A percentile compares a stretch with the other conserved stretches of the same genome.
Conservation (phyloP, 768 basidiomycete genomes). For the Boletus reticuloceps region DNA sequence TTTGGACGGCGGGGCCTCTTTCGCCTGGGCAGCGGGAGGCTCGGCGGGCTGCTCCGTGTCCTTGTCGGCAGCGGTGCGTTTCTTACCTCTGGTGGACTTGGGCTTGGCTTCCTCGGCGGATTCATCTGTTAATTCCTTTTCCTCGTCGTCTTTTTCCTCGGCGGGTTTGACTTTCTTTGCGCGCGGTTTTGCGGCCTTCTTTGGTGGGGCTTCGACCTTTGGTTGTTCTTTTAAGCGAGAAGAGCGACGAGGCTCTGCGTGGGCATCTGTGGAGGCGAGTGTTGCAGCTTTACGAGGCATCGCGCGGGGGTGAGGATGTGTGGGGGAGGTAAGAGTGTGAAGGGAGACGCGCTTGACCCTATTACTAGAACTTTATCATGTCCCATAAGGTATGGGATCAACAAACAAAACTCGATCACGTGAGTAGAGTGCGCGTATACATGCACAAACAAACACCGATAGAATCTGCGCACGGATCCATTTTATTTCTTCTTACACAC, state of each 20-base stretch:
- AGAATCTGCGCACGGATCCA: conserved; percentile 18
- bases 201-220: conserved; percentile 46
- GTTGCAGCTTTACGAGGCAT: conserved; percentile 76
- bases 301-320: conserved; percentile 5
- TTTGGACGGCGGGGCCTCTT: conserved; percentile 57
- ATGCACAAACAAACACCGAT: conserved; percentile 23
- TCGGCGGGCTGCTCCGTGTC: conserved; percentile 36
- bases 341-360: conserved; percentile 34
- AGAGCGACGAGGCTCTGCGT: conserved; percentile 67
- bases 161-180: conserved; percentile 41
- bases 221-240: conserved; percentile 72
- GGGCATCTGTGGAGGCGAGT: conserved; percentile 35
- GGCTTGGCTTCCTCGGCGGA: conserved; percentile 37
- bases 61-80: conserved; percentile 46
- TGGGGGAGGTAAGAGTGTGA: conserved; percentile 14
- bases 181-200: conserved; percentile 67
- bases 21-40: conserved; percentile 37
- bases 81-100: conserved; percentile 51
- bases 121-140: conserved; percentile 32
- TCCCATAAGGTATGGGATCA: conserved; percentile 27
- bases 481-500: no score
- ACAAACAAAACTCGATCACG: conserved; percentile 36
- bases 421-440: conserved; percentile 30
- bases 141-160: conserved; percentile 46
- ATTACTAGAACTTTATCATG: conserved; percentile 34